Percentiles rank a stretch among this genome's conserved stretches.
Conservation (phyloP, 768 basidiomycete species). For the Phlebiopsis flavidoalba region DNA sequence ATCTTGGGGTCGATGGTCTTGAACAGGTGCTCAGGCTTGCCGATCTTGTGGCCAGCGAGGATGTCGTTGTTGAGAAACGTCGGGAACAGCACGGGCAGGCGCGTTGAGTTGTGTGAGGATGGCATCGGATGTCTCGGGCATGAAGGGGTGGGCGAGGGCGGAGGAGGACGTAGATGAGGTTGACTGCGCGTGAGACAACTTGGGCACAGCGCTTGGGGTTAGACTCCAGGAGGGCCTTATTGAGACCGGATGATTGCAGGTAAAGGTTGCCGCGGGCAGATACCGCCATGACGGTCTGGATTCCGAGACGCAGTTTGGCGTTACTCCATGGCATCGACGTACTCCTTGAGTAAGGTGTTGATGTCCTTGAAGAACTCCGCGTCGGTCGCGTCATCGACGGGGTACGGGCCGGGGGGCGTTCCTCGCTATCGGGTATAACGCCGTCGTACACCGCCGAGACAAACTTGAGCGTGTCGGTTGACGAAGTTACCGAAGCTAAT, state of each 20-base stretch:
- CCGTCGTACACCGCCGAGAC: slow-evolving; percentile 79
- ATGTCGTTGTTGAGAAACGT: slow-evolving; percentile 74
- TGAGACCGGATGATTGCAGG: slow-evolving; percentile 88
- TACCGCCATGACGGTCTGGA: slow-evolving; percentile 85
- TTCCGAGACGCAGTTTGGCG: slow-evolving; percentile 83
- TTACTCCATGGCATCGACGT: slow-evolving; percentile 85
- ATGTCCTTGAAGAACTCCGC: slow-evolving; percentile 75
- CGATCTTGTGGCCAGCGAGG: slow-evolving; percentile 79
- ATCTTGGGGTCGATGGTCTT: slow-evolving; percentile 89
- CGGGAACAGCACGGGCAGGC: slow-evolving; percentile 75
- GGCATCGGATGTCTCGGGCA: slow-evolving; percentile 82
- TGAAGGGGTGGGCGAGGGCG: slow-evolving; percentile 87
- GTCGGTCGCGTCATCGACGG: slow-evolving; percentile 61
- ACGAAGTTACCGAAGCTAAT: slow-evolving; percentile 94
- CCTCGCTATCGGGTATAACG: slow-evolving; percentile 63
- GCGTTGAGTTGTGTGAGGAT: slow-evolving; percentile 89
- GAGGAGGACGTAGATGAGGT: slow-evolving; percentile 91
- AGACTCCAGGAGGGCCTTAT: slow-evolving; percentile 80
- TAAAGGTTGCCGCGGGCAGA: slow-evolving; percentile 90
- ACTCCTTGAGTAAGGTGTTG: slow-evolving; percentile 74
- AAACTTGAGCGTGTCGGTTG: slow-evolving; percentile 91
- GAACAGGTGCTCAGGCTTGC: slow-evolving; percentile 86
- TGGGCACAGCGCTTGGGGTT: slow-evolving; percentile 84
- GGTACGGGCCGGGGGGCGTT: slow-evolving; percentile 60
- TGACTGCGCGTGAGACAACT: slow-evolving; percentile 85